Base-by-base conservation (phyloP, 345 rosid genomes). In the Salix dunnii region DNA sequence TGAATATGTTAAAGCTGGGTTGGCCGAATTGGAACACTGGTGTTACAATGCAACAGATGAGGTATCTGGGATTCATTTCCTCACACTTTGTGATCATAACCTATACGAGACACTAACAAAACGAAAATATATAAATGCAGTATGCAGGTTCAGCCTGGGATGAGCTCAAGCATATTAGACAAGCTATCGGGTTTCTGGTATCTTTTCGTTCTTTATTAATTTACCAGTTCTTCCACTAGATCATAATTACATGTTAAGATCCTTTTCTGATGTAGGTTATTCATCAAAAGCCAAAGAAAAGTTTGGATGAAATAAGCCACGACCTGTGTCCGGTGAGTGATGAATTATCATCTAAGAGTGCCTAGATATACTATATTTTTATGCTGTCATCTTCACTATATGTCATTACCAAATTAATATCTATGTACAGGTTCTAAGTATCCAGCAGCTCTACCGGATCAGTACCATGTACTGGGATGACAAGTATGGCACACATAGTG, bases 381-480 rank as follows among this genome's bases (percentile, higher is more conserved):
- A 17, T 38, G 0, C 40, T 76, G 6, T 6, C 35, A 72, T 73
- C 70, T 62, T 74, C 18, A 20, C 2, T 3, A 35, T 4, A 18
- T 14, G 4, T 67, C 49, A 68, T 55, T 76, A 80, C n/a, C 35
- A 48, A 21, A 6, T 49, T 30, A 18, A 8, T 73, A 38, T 66
- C 20, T 71, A 43, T 55, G 23, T 71, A 0, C 90, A 94, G 98
- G 94, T 94, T 53, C 90, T 94, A 25, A 92, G 98, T 48, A 87
- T 94, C 78, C 98, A 94, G 77, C 98, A 94, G 83, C 82, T 94
- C 6, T 94, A 92, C 80, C 84, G 98, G 48, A 94, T 94, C 64
- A 88, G 98, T 76, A 92, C 98, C 0, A 91, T 94, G 97, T 94
- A 92, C 78, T 94, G 98, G 98, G 98, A 94, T 48, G 98, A 94